These are phyloP conservation scores for Fusarium sp. DNA, from an alignment of 2,329 filamentous ascomycete genomes.

Conservation along the genomic window DNA sequence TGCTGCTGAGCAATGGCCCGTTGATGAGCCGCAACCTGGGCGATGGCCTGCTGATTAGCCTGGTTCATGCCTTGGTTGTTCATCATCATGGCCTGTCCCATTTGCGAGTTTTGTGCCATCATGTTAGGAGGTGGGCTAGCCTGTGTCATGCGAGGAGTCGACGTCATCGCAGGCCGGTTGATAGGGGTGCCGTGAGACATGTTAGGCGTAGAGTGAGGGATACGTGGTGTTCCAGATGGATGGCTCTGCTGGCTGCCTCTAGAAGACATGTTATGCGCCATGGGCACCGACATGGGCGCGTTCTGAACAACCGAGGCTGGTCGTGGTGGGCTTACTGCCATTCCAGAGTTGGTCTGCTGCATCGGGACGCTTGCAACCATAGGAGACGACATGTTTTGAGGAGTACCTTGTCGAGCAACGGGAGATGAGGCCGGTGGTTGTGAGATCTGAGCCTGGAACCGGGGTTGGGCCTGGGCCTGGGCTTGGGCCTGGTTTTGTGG, in stretches of 20 bases:
- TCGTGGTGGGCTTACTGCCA: conserved; percentile 74
- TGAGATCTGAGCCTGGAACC: conserved; percentile 66
- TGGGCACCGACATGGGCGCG: conserved; percentile 67
- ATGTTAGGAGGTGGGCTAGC: conserved; percentile 69
- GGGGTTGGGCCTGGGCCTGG: conserved; percentile 51
- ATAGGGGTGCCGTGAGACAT: conserved; percentile 70
- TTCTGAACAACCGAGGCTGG: conserved; percentile 74
- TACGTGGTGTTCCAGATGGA: conserved; percentile 69
- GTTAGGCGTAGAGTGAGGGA: conserved; percentile 70
- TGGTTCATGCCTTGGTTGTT: conserved; percentile 57
- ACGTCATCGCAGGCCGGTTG: conserved; percentile 59
- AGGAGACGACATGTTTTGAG: conserved; percentile 73
- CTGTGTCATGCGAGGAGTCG: conserved; percentile 72
- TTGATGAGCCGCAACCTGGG: conserved; percentile 61
- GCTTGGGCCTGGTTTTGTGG: conserved; percentile 44
- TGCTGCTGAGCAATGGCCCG: conserved; percentile 58
- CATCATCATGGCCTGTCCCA: conserved; percentile 63
- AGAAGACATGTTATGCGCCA: conserved; percentile 71
- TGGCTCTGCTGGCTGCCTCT: conserved; percentile 75
- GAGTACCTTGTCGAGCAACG: conserved; percentile 69
- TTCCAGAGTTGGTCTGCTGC: conserved; percentile 73
- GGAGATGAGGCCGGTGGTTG: conserved; percentile 77
- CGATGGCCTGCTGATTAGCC: conserved; percentile 52
- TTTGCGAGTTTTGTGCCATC: conserved; percentile 67
- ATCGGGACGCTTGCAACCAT: conserved; percentile 71